phyloP scores from a whole-genome alignment of 108 stramenopile genomes.

The Skeletonema costatum region DNA sequence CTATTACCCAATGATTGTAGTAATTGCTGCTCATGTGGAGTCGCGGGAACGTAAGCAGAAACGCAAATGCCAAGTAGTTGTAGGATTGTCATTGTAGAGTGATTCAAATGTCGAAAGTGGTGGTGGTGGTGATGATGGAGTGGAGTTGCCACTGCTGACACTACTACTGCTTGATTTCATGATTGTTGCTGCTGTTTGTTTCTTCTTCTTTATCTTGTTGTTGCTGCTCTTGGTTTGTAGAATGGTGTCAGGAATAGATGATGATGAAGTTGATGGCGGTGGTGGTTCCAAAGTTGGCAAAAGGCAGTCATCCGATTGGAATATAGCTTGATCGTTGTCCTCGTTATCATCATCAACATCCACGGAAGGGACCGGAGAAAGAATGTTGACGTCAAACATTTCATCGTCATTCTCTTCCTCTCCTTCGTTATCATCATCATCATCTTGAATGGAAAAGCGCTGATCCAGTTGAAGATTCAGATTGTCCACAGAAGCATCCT shows the following conservation, averaged over 20 bases:
- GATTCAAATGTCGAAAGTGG: slow-evolving; percentile 27
- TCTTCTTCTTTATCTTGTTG: not conserved
- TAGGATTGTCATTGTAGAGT: slow-evolving; percentile 35
- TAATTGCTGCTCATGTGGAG: slow-evolving; percentile 35
- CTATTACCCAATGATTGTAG: slow-evolving; percentile 5
- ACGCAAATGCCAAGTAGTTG: slow-evolving; percentile 34
- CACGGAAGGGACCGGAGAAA: slow-evolving; percentile 1
- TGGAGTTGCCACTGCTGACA: not conserved
- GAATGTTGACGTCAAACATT: slow-evolving; percentile 21
- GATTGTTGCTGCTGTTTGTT: not conserved
- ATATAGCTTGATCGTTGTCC: not conserved
- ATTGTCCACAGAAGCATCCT: not conserved
- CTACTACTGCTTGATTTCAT: not conserved
- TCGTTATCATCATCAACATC: not conserved
- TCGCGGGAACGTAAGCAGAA: slow-evolving; percentile 38
- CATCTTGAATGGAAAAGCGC: not conserved
- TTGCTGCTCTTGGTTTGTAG: not conserved
- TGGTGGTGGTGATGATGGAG: slow-evolving; percentile 16
- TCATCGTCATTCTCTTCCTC: slow-evolving; percentile 11
- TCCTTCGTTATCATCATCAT: not conserved
- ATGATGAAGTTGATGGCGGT: no score
- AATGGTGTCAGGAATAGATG: no score
- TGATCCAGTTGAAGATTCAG: not conserved
- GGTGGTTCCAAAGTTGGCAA: not conserved
- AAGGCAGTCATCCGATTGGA: not conserved